A percentile compares a stretch with the other conserved stretches of the same genome.
These are phyloP conservation scores for Daedalea quercina DNA, from an alignment of 768 basidiomycete genomes.

Conservation along the genomic window DNA sequence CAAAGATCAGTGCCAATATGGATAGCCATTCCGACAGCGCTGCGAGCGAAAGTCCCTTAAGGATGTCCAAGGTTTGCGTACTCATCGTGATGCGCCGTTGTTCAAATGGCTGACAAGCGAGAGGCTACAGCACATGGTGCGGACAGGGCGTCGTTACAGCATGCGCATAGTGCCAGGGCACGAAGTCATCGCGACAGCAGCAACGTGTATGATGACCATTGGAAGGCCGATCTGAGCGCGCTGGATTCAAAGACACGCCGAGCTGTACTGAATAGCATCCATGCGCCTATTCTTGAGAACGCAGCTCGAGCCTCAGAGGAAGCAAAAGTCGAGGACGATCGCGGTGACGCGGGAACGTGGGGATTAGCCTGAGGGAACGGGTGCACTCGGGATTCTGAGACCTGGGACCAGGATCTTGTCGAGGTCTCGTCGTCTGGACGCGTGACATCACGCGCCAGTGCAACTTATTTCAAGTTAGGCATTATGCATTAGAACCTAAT, in stretches of 20 bases:
- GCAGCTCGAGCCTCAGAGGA: no score
- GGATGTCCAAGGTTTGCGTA: neutral
- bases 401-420: no score
- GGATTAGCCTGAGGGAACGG: no score
- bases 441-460: no score
- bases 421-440: no score
- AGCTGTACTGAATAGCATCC: no score
- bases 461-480: no score
- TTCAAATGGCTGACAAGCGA: neutral
- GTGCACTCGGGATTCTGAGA: no score
- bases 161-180: neutral
- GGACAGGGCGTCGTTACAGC: neutral
- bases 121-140: neutral
- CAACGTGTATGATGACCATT: neutral
- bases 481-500: no score
- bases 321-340: no score
- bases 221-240: neutral
- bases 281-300: no score
- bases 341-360: no score
- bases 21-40: constrained; percentile 44
- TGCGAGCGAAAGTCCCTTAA: constrained; percentile 8
- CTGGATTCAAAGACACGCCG: neutral
- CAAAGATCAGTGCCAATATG: constrained; percentile 73
- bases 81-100: neutral
- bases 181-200: neutral